Evolutionary conservation across 208 protist species (phyloP), one percentile per base, ranked within the genome.

Genomic region (Wallacemonas collosoma): DNA sequence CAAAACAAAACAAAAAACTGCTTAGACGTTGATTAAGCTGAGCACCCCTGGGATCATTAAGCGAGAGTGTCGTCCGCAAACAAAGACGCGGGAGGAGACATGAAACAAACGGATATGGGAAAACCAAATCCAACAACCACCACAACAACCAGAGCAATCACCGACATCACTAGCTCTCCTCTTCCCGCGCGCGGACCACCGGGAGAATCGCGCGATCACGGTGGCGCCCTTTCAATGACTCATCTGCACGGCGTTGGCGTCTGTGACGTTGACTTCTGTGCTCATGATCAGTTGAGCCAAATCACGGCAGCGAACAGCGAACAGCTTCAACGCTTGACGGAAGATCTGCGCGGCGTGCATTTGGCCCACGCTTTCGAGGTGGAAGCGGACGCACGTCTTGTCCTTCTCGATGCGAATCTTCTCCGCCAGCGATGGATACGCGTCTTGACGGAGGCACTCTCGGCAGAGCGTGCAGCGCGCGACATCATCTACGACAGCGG

Each of bases 381-480:
- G 85, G 69, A 98, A 98, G 38, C 88, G 72, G 36, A 98, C 85
- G 26, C 75, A 65, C 8, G 91, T 93, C 76, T 96, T 97, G 54
- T 95, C 77, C 82, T 95, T 95, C 70, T 92, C 79, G 26, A 97
- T 79, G 4, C 75, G 51, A 1, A 97, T 72, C 35, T 84, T 81
- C 14, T 88, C 79, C 11, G 79, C 83, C 60, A 85, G 76, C 0
- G 73, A 75, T 14, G 80, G 79, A 63, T 87, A 83, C 15, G 67
- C 65, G 38, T 94, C 97, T 17, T 67, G 77, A 64, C 98, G 88
- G 48, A 99, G 91, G 71, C 98, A 99, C 81, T 99, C 98, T 45
- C 98, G 89, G 75, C 97, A 99, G 72, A 99, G 87, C 2, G 98
- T 99, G 83, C 98, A 99, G 50, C 95, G 87, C 55, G 91, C 72